A percentile compares a stretch with the other conserved stretches of the same genome.
Evolutionary conservation across 2,329 filamentous ascomycete genomes (phyloP).

Genomic region (Gyromitra esculenta): DNA sequence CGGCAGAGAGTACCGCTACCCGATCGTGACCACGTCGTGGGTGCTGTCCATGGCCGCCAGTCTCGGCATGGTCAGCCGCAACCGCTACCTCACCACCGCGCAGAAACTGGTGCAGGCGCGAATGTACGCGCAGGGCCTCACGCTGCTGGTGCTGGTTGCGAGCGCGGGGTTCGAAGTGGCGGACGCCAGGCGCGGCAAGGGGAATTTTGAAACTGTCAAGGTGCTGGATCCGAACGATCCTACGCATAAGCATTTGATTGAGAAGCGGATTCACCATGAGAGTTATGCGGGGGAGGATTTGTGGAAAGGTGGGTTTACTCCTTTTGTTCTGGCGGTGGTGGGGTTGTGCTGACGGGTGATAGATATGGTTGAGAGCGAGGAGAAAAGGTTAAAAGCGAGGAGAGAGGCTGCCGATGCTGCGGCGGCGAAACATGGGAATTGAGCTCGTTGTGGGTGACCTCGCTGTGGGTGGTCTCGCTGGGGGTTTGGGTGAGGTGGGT

Average conservation of each 20-base stretch:
- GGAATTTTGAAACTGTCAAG: conserved; percentile 85
- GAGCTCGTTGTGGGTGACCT: not conserved
- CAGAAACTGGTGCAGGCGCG: conserved; percentile 95
- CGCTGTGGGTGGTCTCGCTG: not conserved
- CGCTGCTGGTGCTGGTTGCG: conserved; percentile 82
- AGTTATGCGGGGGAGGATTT: conserved; percentile 88
- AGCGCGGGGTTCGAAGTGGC: conserved; percentile 82
- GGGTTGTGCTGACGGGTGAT: conserved; percentile 6
- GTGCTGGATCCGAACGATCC: conserved; percentile 83
- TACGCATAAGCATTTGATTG: conserved; percentile 72
- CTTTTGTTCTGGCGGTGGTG: not conserved
- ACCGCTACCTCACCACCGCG: conserved; percentile 75
- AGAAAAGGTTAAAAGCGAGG: conserved; percentile 54
- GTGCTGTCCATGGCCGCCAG: conserved; percentile 79
- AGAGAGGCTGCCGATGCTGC: conserved; percentile 50
- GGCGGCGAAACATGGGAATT: conserved; percentile 8
- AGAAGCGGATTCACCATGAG: conserved; percentile 89
- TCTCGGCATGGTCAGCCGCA: conserved; percentile 78
- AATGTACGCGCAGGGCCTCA: conserved; percentile 91
- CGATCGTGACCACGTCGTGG: conserved; percentile 84
- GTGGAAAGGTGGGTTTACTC: conserved; percentile 76
- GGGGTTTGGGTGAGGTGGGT: not conserved
- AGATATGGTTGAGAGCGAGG: conserved; percentile 58
- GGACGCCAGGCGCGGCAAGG: conserved; percentile 79
- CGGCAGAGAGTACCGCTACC: conserved; percentile 83